These are phyloP conservation scores for Aspergillus hancockii DNA, from an alignment of 495 filamentous ascomycete genomes.

Conservation along the genomic window DNA sequence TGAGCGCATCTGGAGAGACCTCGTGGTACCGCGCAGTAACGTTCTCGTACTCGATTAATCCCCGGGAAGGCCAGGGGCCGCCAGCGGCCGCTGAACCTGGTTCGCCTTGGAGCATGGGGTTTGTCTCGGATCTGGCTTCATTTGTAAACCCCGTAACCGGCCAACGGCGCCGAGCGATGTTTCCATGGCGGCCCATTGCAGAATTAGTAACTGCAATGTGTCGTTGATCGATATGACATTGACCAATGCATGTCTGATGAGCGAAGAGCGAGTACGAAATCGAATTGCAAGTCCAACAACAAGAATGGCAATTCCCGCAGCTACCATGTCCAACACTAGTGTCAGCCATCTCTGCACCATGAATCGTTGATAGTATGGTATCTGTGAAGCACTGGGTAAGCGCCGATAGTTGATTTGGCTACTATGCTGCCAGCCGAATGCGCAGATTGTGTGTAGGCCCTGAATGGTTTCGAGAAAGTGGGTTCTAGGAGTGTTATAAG, in stretches of 20 bases:
- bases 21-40: no score
- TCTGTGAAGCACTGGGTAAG: constrained; percentile 59
- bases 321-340: constrained; percentile 62
- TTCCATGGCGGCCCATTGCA: constrained; percentile 59
- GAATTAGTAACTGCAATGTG: constrained; percentile 58
- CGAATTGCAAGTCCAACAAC: no score
- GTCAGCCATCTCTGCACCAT: constrained; percentile 71
- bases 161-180: constrained; percentile 55
- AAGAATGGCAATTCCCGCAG: constrained; percentile 56
- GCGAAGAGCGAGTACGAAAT: no score
- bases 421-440: constrained; percentile 57
- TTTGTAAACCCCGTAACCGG: no score
- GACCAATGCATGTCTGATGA: no score
- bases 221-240: constrained; percentile 66
- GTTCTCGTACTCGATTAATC: constrained; percentile 26
- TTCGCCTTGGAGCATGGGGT: no score
- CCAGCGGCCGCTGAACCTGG: no score
- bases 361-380: constrained; percentile 58
- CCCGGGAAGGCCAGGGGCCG: no score
- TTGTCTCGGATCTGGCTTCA: no score
- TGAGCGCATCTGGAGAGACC: no score
- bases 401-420: constrained; percentile 43
- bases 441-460: constrained; percentile 70
- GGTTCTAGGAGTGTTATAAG: no score
- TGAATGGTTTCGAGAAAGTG: constrained; percentile 65